phyloP scores from a whole-genome alignment of 2,329 filamentous ascomycete species.

The Phyllosticta citribraziliensis region DNA sequence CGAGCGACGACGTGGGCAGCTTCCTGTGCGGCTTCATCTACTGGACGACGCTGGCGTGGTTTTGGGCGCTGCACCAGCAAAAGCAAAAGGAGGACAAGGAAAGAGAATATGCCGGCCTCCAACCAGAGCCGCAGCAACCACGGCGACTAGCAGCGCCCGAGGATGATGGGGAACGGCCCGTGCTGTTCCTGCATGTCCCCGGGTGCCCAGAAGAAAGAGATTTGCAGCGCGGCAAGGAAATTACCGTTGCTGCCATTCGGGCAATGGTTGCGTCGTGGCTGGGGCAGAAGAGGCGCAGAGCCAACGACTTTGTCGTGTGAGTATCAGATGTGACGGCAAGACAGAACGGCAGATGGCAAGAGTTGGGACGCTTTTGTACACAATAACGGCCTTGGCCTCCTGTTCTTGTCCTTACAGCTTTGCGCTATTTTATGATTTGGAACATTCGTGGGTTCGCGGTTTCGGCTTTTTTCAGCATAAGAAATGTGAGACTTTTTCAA shows the following conservation, averaged over 20 bases:
- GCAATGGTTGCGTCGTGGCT: conserved; percentile 26
- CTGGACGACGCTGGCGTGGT: conserved; percentile 29
- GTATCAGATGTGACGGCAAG: neutral
- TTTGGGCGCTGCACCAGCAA: conserved; percentile 15
- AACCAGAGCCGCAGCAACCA: neutral
- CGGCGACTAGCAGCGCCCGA: neutral
- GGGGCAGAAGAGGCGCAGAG: neutral
- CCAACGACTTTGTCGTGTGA: neutral
- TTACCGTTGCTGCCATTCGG: conserved; percentile 24
- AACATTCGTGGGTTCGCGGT: too few species aligned
- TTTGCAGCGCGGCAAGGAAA: conserved; percentile 21
- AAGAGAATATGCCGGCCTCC: neutral
- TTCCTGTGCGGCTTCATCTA: conserved; percentile 39
- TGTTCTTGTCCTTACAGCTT: too few species aligned
- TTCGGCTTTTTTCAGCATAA: too few species aligned
- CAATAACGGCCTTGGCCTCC: too few species aligned
- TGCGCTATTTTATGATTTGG: too few species aligned
- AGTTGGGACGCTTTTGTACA: too few species aligned
- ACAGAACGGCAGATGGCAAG: too few species aligned
- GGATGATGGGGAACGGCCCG: conserved; percentile 17
- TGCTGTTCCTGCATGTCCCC: conserved; percentile 35
- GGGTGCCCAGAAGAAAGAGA: conserved; percentile 24
- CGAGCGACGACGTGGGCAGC: conserved; percentile 32
- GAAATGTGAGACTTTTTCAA: neutral
- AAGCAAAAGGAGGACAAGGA: conserved; percentile 8